These are phyloP conservation scores for Sesbania bispinosa DNA, from an alignment of 306 rosid genomes.

Conservation along the genomic window DNA sequence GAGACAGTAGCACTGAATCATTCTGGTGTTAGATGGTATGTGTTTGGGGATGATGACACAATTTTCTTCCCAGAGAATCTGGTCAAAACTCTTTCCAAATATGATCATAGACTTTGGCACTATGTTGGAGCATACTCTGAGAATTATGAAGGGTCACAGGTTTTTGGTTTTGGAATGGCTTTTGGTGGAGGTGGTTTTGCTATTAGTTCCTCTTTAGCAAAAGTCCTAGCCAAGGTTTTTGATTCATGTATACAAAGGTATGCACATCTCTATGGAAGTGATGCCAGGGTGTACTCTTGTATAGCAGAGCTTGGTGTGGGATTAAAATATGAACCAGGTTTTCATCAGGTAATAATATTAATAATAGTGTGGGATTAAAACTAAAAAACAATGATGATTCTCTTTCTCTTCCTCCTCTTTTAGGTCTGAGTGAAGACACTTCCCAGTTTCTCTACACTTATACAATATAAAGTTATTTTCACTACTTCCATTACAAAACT, in stretches of 20 bases:
- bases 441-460: no score
- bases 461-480: no score
- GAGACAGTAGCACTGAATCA: constrained; percentile 57
- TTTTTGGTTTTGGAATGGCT: constrained; percentile 66
- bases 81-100: constrained; percentile 69
- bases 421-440: no score
- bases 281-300: constrained; percentile 66
- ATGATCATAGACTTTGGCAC: constrained; percentile 69
- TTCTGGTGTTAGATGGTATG: constrained; percentile 75
- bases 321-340: constrained; percentile 76
- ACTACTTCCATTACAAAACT: no score
- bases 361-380: no score
- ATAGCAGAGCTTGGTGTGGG: constrained; percentile 71
- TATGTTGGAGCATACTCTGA: constrained; percentile 72
- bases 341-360: constrained; percentile 67
- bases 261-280: constrained; percentile 82
- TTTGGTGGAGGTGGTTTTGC: constrained; percentile 89
- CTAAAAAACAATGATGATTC: no score
- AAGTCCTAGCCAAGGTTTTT: constrained; percentile 51
- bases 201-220: constrained; percentile 60
- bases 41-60: constrained; percentile 89
- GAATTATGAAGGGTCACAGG: constrained; percentile 32
- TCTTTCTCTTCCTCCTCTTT: not conserved
- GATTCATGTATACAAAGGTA: constrained; percentile 78
- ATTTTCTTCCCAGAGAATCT: constrained; percentile 75